Percentiles rank a stretch among this genome's conserved stretches.
Evolutionary conservation across 805 yeast species (phyloP).

Genomic region (Wickerhamiella vanderwaltii): DNA sequence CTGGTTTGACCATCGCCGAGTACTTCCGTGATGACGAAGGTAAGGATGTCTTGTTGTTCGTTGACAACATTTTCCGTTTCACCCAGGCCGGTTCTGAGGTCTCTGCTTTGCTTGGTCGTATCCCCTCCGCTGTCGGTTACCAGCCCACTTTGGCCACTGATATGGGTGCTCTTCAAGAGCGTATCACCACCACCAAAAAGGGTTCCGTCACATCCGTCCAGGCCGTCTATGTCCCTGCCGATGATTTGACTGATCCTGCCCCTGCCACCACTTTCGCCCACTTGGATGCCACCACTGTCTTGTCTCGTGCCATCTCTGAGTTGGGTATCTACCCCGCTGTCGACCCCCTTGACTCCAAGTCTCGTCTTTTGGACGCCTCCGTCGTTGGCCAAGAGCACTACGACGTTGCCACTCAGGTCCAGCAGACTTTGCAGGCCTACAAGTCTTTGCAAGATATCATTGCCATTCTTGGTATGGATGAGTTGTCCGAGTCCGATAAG

Average conservation of each 20-base stretch:
- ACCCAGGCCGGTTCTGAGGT: slow-evolving; percentile 99
- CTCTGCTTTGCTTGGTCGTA: slow-evolving; percentile 99
- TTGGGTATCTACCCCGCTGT: slow-evolving; percentile 99
- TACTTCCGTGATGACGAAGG: slow-evolving; percentile 99
- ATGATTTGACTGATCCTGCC: slow-evolving; percentile 99
- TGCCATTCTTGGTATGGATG: slow-evolving; percentile 99
- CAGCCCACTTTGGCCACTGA: slow-evolving; percentile 99
- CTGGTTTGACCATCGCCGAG: slow-evolving; percentile 99
- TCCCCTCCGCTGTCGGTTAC: slow-evolving; percentile 99
- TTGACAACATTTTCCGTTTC: slow-evolving; percentile 99
- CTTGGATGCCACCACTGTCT: slow-evolving; percentile 99
- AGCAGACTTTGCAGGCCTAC: slow-evolving; percentile 98
- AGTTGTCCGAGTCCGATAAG: slow-evolving; percentile 96
- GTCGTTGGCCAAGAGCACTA: slow-evolving; percentile 99
- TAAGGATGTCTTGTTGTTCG: slow-evolving; percentile 98
- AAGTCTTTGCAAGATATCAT: slow-evolving; percentile 99
- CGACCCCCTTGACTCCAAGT: slow-evolving; percentile 99
- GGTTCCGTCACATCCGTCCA: slow-evolving; percentile 99
- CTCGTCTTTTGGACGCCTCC: slow-evolving; percentile 93
- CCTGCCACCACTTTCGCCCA: slow-evolving; percentile 99
- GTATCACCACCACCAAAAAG: slow-evolving; percentile 98
- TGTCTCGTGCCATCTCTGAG: slow-evolving; percentile 99
- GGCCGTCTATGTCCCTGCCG: slow-evolving; percentile 99
- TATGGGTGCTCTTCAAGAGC: slow-evolving; percentile 99
- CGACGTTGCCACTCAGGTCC: slow-evolving; percentile 86